Conservation (phyloP, 768 basidiomycete genomes). For the Sarcodon sp. region DNA sequence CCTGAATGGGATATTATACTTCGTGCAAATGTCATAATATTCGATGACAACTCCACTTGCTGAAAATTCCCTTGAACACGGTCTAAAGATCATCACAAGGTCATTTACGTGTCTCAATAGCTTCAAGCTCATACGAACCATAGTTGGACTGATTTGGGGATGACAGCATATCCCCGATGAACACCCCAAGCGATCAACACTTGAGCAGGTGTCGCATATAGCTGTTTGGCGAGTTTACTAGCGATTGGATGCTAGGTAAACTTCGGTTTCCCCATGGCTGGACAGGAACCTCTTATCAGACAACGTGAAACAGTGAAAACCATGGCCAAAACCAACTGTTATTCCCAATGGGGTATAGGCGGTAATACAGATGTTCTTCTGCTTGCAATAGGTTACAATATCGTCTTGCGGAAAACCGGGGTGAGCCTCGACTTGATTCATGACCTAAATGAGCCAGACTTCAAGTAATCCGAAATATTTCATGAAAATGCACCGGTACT, state of each 20-base stretch:
- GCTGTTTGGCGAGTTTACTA: conserved; percentile 44
- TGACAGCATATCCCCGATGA: conserved; percentile 66
- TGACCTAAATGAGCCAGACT: conserved; percentile 43
- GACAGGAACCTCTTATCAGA: not conserved
- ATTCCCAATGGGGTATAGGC: conserved; percentile 45
- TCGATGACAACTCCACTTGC: conserved; percentile 52
- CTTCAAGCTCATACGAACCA: no score
- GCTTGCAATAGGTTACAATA: conserved; percentile 39
- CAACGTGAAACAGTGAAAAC: no score
- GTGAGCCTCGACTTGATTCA: conserved; percentile 62
- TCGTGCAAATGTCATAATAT: conserved; percentile 46
- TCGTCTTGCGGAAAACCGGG: conserved; percentile 56
- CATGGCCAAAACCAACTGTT: not conserved
- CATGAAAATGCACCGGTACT: conserved; percentile 30
- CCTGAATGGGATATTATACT: conserved; percentile 50
- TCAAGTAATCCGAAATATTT: conserved; percentile 18
- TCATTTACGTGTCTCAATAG: conserved; percentile 21
- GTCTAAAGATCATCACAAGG: conserved; percentile 14
- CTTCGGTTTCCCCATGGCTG: conserved; percentile 48
- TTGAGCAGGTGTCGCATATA: conserved; percentile 61
- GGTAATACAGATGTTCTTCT: conserved; percentile 46
- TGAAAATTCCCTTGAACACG: conserved; percentile 71
- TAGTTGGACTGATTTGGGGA: conserved; percentile 69
- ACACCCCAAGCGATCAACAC: conserved; percentile 76
- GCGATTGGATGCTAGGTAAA: conserved; percentile 58